phyloP scores from a whole-genome alignment of 129 eudicot species.

The Mikania micrantha region DNA sequence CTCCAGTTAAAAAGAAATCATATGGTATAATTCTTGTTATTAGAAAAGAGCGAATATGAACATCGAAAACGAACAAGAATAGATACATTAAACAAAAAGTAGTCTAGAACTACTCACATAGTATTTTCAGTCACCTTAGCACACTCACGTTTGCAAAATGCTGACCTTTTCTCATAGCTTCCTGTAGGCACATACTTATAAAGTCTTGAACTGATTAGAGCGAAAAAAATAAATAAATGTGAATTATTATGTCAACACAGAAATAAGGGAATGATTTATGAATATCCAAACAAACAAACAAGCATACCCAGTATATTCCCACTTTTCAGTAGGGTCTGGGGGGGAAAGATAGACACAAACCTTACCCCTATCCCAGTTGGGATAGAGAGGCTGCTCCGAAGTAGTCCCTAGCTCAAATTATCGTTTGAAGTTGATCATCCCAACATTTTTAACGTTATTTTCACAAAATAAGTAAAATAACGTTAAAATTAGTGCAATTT shows the following conservation, averaged over 20 bases:
- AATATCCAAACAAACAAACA: too few species aligned
- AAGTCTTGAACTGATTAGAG: background rate
- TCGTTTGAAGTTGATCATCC: too few species aligned
- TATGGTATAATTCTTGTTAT: constrained; percentile 40
- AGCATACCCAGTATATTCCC: too few species aligned
- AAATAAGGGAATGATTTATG: background rate
- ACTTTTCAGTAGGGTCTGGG: too few species aligned
- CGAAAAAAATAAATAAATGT: background rate
- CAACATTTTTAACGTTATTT: too few species aligned
- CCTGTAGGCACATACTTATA: background rate
- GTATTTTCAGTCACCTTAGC: background rate
- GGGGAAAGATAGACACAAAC: too few species aligned
- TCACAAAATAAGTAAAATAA: too few species aligned
- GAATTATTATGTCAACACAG: background rate
- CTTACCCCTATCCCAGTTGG: too few species aligned
- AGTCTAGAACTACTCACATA: background rate
- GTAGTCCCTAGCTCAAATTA: too few species aligned
- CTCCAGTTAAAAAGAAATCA: constrained; percentile 73
- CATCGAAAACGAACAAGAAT: background rate
- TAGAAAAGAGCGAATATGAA: constrained; percentile 5
- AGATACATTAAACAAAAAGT: background rate
- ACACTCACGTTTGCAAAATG: background rate
- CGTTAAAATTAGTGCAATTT: too few species aligned
- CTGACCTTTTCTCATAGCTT: background rate
- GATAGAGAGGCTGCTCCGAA: too few species aligned